These are phyloP conservation scores for Cladobotryum protrusum DNA, from an alignment of 2,329 filamentous ascomycete genomes.

Conservation along the genomic window DNA sequence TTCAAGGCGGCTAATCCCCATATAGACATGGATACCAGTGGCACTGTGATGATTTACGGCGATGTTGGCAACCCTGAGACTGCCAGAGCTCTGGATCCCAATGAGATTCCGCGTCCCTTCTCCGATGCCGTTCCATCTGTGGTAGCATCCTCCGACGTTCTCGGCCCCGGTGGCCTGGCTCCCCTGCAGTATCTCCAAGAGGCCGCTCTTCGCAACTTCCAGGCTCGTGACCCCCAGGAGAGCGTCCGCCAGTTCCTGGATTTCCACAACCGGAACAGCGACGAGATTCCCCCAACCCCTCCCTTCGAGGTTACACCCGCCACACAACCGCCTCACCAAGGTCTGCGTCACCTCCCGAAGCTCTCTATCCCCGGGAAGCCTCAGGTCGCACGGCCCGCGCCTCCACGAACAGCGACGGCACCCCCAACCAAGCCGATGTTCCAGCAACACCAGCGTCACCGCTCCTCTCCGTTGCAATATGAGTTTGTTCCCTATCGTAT, in stretches of 20 bases:
- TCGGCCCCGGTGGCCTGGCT: conserved; percentile 62
- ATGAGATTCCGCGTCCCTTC: conserved; percentile 54
- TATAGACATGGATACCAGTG: conserved; percentile 46
- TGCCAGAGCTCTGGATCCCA: conserved; percentile 49
- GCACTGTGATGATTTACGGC: conserved; percentile 69
- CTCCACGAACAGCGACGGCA: conserved; percentile 22
- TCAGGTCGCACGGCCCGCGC: conserved; percentile 21
- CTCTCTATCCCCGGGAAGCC: conserved; percentile 49
- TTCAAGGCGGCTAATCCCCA: conserved; percentile 71
- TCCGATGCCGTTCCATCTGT: conserved; percentile 76
- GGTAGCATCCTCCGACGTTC: conserved; percentile 83
- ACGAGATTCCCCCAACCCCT: conserved; percentile 61
- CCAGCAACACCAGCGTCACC: conserved; percentile 14
- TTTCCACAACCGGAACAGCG: conserved; percentile 56
- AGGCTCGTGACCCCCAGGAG: conserved; percentile 77
- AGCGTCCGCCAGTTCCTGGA: conserved; percentile 87
- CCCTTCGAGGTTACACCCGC: conserved; percentile 59
- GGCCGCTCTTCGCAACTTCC: conserved; percentile 61
- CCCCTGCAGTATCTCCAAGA: conserved; percentile 67
- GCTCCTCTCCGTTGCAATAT: conserved; percentile 16
- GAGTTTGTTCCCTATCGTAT: conserved; percentile 46
- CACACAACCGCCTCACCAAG: conserved; percentile 41
- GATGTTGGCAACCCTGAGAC: conserved; percentile 73
- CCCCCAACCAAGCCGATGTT: conserved; percentile 20
- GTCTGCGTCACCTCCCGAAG: conserved; percentile 54